Conservation (phyloP, 495 filamentous ascomycete genomes). For the Hapsidospora chrysogenum region DNA sequence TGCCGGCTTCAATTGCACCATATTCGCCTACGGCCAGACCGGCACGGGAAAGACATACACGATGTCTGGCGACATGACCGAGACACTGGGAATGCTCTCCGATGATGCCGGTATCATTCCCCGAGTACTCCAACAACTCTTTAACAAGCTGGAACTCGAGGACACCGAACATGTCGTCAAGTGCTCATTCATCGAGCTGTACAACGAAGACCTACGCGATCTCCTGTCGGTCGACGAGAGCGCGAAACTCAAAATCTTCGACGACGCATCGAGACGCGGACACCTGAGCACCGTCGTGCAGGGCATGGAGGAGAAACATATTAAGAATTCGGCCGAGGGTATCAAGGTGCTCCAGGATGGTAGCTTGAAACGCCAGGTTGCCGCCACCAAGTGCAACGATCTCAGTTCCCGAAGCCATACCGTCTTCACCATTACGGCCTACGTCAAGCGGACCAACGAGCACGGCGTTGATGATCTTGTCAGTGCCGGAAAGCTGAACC, state of each 20-base stretch:
- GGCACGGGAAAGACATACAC: conserved; percentile 98
- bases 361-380: conserved; percentile 86
- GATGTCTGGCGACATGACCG: conserved; percentile 94
- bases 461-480: conserved; percentile 65
- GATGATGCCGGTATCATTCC: conserved; percentile 92
- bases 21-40: conserved; percentile 96
- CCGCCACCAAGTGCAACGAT: conserved; percentile 96
- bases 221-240: conserved; percentile 66
- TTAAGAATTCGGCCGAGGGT: conserved; percentile 67
- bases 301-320: conserved; percentile 92
- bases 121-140: conserved; percentile 70
- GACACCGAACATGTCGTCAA: conserved; percentile 83
- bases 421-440: conserved; percentile 84
- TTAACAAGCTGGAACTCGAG: conserved; percentile 59
- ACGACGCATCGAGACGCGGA: conserved; percentile 73
- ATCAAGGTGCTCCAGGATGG: conserved; percentile 80
- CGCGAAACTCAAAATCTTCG: conserved; percentile 84
- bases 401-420: conserved; percentile 91
- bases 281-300: conserved; percentile 71
- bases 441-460: conserved; percentile 64
- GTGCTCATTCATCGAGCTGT: conserved; percentile 95
- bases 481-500: conserved; percentile 85
- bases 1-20: conserved; percentile 92
- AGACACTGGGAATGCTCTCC: conserved; percentile 66
- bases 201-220: conserved; percentile 93